Evolutionary conservation across 768 basidiomycete species (phyloP), one percentile per base, ranked within the genome.

Genomic region (Lyophyllum decastes): DNA sequence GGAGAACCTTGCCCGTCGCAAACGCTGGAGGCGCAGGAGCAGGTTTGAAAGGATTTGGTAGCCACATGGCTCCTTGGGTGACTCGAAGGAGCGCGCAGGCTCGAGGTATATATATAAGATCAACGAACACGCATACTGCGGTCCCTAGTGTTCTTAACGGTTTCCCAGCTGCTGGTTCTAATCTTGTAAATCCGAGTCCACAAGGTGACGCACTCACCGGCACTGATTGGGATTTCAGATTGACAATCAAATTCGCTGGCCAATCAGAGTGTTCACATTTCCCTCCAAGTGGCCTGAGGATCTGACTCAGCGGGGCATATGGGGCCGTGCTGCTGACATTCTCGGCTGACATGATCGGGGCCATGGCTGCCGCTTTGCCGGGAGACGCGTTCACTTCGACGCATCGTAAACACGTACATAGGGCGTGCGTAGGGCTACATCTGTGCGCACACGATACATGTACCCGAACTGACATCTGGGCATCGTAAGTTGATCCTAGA

Each of bases 11-110:
- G 34, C 76, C 81, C 50, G 65, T 51, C 6, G 78, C 82, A 64
- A 84, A 84, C 3, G 63, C 79, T 25, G 82, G 80, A 9, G 82
- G 79, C 1, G 81, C 82, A 24, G 82, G 80, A 0, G 71, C 54
- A 10, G 78, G 78, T 43, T 70, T 66, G 41, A 80, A 74, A 6
- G 74, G 73, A 60, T 80, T 78, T 55, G 35, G 33, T 33, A 73
- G 60, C 54, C 60, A 68, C 73, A 72, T 71, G 27, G 17, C 19
- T 21, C 30, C 17, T 25, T 7, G n/a, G n/a, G n/a, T 34, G 26
- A 24, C 34, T 25, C 10, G 21, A 25, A 41, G 8, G 8, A 14
- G 11, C 3, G 25, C 25, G 34, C 4, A 6, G 30, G 25, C 25
- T 24, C 30, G 25, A 26, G 51, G 35, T 49, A 52, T 52, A 52